phyloP scores from a whole-genome alignment of 345 rosid species.

The Salix suchowensis region DNA sequence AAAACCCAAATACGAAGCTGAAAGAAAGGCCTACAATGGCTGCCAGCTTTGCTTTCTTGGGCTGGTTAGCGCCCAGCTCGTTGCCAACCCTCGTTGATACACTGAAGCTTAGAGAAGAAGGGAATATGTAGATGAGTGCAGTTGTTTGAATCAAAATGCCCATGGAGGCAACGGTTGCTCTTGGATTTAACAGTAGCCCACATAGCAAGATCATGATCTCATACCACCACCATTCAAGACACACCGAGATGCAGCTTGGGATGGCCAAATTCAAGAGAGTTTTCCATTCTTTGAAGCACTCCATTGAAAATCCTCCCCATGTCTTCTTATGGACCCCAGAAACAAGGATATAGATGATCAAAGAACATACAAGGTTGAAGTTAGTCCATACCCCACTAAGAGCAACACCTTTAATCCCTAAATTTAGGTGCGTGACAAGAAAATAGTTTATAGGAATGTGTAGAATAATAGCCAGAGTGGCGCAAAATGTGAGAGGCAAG shows the following conservation, averaged over 20 bases:
- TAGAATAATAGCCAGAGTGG: slow-evolving; percentile 12
- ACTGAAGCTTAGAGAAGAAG: slow-evolving; percentile 70
- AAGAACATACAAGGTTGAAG: slow-evolving; percentile 51
- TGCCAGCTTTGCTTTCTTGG: slow-evolving; percentile 53
- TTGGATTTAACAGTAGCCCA: slow-evolving; percentile 63
- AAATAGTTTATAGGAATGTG: slow-evolving; percentile 30
- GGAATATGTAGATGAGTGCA: slow-evolving; percentile 75
- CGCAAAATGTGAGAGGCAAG: slow-evolving; percentile 19
- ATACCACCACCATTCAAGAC: slow-evolving; percentile 99
- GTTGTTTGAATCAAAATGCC: slow-evolving; percentile 90
- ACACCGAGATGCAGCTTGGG: slow-evolving; percentile 86
- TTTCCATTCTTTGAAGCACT: slow-evolving; percentile 58
- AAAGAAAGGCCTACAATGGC: slow-evolving; percentile 49
- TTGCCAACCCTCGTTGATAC: slow-evolving; percentile 82
- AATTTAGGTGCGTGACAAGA: slow-evolving; percentile 43
- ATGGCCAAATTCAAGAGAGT: slow-evolving; percentile 49
- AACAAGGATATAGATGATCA: slow-evolving; percentile 51
- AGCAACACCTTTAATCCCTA: slow-evolving; percentile 74
- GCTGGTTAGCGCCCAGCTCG: slow-evolving; percentile 63
- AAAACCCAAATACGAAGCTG: slow-evolving; percentile 55
- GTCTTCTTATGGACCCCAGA: slow-evolving; percentile 45
- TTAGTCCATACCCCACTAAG: slow-evolving; percentile 68
- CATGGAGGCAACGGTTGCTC: slow-evolving; percentile 80
- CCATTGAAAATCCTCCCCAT: slow-evolving; percentile 56
- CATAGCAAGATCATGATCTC: slow-evolving; percentile 83